phyloP scores from a whole-genome alignment of 768 basidiomycete species.

The Stropharia rugosoannulata region DNA sequence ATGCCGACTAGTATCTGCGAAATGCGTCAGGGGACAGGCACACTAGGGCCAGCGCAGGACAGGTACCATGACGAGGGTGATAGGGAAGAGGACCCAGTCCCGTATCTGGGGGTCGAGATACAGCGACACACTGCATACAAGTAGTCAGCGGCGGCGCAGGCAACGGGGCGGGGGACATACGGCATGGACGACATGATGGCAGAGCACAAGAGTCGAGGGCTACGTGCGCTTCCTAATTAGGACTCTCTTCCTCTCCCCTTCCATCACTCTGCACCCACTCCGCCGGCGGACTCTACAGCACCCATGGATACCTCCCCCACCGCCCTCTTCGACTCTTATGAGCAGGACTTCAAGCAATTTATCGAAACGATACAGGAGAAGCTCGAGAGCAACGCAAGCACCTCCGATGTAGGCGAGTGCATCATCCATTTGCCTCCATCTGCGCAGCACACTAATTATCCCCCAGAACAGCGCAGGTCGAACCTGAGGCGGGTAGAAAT shows the following conservation, averaged over 20 bases:
- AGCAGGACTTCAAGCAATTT: slow-evolving; percentile 88
- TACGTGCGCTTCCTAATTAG: slow-evolving; percentile 13
- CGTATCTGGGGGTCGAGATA: slow-evolving; percentile 95
- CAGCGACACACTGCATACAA: slow-evolving; percentile 42
- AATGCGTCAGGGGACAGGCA: background rate
- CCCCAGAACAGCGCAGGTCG: slow-evolving; percentile 76
- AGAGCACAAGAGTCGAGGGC: slow-evolving; percentile 7
- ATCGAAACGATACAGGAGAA: slow-evolving; percentile 73
- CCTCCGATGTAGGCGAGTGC: slow-evolving; percentile 43
- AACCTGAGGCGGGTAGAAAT: slow-evolving; percentile 83
- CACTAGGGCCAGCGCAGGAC: background rate
- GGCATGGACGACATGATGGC: slow-evolving; percentile 33
- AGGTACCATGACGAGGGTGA: slow-evolving; percentile 93
- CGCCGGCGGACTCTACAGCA: slow-evolving; percentile 6
- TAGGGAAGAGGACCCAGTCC: slow-evolving; percentile 93
- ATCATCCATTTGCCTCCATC: background rate
- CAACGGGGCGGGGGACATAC: slow-evolving; percentile 30
- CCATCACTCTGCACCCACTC: slow-evolving; percentile 8
- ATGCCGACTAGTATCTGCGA: slow-evolving; percentile 87
- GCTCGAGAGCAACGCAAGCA: slow-evolving; percentile 61
- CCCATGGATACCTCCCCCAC: slow-evolving; percentile 83
- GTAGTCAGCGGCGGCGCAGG: background rate
- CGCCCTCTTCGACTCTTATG: slow-evolving; percentile 87
- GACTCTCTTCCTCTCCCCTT: slow-evolving; percentile 2
- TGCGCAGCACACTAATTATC: slow-evolving; percentile 1